Conservation (phyloP, 148 eudicot species). For the Cornus controversa region DNA sequence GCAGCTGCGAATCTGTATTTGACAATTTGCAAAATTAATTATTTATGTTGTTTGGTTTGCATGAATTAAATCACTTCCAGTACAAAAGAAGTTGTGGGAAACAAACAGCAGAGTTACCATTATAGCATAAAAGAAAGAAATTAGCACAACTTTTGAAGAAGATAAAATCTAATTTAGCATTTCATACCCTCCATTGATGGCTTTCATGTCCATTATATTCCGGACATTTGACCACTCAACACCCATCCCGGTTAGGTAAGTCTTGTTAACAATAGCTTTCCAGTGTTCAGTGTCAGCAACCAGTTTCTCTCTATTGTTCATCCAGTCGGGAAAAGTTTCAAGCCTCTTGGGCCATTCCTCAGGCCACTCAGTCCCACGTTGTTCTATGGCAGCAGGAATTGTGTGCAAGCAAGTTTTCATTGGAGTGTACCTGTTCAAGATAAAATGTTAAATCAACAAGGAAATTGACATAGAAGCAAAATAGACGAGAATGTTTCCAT, state of each 20-base stretch:
- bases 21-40: slow-evolving; percentile 5
- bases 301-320: slow-evolving; percentile 71
- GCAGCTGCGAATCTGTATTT: slow-evolving; percentile 94
- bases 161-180: not conserved
- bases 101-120: not conserved
- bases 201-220: slow-evolving; percentile 97
- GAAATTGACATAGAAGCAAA: not conserved
- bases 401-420: slow-evolving; percentile 65
- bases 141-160: not conserved
- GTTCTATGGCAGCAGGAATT: slow-evolving; percentile 79
- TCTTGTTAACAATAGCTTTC: slow-evolving; percentile 75
- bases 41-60: not conserved
- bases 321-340: slow-evolving; percentile 87
- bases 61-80: not conserved
- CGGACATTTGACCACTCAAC: slow-evolving; percentile 84
- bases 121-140: not conserved
- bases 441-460: slow-evolving; percentile 2
- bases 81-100: not conserved
- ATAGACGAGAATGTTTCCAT: not conserved
- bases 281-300: slow-evolving; percentile 77
- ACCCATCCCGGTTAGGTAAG: slow-evolving; percentile 81
- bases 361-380: slow-evolving; percentile 96
- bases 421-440: slow-evolving; percentile 60
- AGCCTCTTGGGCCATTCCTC: slow-evolving; percentile 98
- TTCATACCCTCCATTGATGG: slow-evolving; percentile 86